Percentiles rank a stretch among this genome's conserved stretches.
These are phyloP conservation scores for Kingdonia uniflora DNA, from an alignment of 164 flowering plant genomes.

Conservation along the genomic window DNA sequence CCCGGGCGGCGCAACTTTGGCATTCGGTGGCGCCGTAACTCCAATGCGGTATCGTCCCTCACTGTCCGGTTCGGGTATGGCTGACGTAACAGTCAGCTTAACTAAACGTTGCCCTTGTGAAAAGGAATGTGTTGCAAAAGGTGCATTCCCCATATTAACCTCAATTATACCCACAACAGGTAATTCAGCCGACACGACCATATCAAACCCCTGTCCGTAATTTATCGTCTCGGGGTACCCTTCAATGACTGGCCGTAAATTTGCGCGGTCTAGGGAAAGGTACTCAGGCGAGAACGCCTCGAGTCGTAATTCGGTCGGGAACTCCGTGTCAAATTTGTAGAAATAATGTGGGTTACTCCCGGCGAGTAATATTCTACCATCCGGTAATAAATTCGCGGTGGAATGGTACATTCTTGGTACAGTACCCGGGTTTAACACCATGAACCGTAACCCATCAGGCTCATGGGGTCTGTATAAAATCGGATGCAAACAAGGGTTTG, in stretches of 20 bases:
- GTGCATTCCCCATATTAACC: constrained; percentile 66
- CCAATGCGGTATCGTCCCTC: constrained; percentile 31
- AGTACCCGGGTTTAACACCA: constrained; percentile 58
- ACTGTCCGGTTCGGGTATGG: constrained; percentile 25
- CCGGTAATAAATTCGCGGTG: constrained; percentile 74
- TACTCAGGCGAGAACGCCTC: constrained; percentile 94
- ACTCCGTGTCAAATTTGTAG: constrained; percentile 42
- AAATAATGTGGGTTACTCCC: constrained; percentile 85
- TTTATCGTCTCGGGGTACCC: constrained; percentile 32
- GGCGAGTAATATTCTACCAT: constrained; percentile 71
- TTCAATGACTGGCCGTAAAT: constrained; percentile 50
- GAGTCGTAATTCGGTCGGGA: constrained; percentile 72
- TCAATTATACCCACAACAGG: constrained; percentile 65
- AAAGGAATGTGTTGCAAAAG: constrained; percentile 85
- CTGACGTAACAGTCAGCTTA: constrained; percentile 37
- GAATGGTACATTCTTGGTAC: constrained; percentile 94
- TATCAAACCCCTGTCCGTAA: constrained; percentile 46
- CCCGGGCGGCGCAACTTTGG: constrained; percentile 81
- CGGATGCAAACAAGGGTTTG: constrained; percentile 65
- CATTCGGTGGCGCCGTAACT: constrained; percentile 59
- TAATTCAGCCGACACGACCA: constrained; percentile 36
- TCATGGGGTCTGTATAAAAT: constrained; percentile 65
- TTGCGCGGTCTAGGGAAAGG: constrained; percentile 43
- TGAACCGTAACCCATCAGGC: constrained; percentile 63
- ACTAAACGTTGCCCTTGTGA: constrained; percentile 86